A percentile compares a stretch with the other conserved stretches of the same genome.
These are phyloP conservation scores for Myxozyma melibiosi DNA, from an alignment of 805 yeast genomes.

Conservation along the genomic window DNA sequence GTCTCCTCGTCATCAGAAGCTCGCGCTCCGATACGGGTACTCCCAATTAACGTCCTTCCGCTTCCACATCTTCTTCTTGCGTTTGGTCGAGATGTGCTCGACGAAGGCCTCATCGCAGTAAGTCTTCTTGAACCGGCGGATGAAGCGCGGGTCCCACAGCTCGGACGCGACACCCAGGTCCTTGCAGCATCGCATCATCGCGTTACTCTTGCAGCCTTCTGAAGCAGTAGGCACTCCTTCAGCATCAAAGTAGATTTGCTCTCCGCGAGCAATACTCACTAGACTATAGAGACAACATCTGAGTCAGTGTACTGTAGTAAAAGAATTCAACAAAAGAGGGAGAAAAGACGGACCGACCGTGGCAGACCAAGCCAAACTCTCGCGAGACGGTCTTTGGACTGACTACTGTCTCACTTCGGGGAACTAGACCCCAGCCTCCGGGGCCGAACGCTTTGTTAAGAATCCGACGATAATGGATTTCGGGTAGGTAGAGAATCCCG, in stretches of 20 bases:
- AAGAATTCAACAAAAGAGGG: not conserved
- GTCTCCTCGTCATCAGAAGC: too few relatives aligned
- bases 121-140: slow-evolving; percentile 63
- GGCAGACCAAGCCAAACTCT: slow-evolving; percentile 85
- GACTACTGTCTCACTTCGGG: slow-evolving; percentile 80
- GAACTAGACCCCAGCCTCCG: slow-evolving; percentile 98
- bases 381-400: slow-evolving; percentile 77
- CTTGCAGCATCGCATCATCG: slow-evolving; percentile 96
- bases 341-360: slow-evolving; percentile 56
- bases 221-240: slow-evolving; percentile 91
- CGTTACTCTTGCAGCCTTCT: slow-evolving; percentile 96
- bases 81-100: slow-evolving; percentile 78
- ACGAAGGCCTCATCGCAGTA: slow-evolving; percentile 82
- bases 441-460: slow-evolving; percentile 93
- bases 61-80: slow-evolving; percentile 84
- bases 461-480: slow-evolving; percentile 89
- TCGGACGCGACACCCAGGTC: slow-evolving; percentile 97
- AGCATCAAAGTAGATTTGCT: slow-evolving; percentile 86
- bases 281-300: slow-evolving; percentile 41
- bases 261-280: slow-evolving; percentile 92
- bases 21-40: slow-evolving; percentile 67
- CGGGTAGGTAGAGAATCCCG: slow-evolving; percentile 88
- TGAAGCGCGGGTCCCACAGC: slow-evolving; percentile 94
- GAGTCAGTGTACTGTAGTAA: not conserved
- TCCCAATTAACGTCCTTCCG: slow-evolving; percentile 80